Conservation (phyloP, 1,139 yeast genomes). For the Kurtzmaniella quercitrusa region DNA sequence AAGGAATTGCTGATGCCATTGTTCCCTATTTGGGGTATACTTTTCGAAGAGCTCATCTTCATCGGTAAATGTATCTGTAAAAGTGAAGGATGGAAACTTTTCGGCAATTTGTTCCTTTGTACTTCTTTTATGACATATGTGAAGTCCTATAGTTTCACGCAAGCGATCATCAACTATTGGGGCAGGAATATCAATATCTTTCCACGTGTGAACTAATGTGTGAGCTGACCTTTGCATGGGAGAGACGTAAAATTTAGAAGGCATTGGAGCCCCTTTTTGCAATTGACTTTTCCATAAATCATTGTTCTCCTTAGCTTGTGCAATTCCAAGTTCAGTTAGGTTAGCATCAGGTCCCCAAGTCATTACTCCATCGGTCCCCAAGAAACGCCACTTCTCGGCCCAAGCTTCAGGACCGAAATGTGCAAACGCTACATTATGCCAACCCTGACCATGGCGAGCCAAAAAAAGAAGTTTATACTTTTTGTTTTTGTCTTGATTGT, state of each 20-base stretch:
- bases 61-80: conserved; percentile 46
- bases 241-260: conserved; percentile 53
- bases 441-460: conserved; percentile 80
- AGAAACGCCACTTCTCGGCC: conserved; percentile 56
- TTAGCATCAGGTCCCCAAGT: conserved; percentile 69
- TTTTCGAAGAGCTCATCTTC: conserved; percentile 43
- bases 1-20: conserved; percentile 43
- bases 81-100: conserved; percentile 27
- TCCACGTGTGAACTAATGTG: conserved; percentile 61
- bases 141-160: conserved; percentile 66
- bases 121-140: conserved; percentile 63
- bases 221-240: conserved; percentile 63
- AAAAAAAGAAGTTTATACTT: conserved; percentile 54
- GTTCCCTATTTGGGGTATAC: conserved; percentile 36
- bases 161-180: conserved; percentile 51
- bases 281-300: conserved; percentile 44
- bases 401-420: conserved; percentile 57
- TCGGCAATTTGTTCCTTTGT: conserved; percentile 23
- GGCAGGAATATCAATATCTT: conserved; percentile 29
- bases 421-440: conserved; percentile 59
- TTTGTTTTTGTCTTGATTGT: conserved; percentile 23
- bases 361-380: conserved; percentile 53
- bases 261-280: conserved; percentile 48
- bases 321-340: conserved; percentile 53
- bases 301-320: conserved; percentile 43